Evolutionary conservation across 2,329 filamentous ascomycete genomes (phyloP), one percentile per base, ranked within the genome.

Genomic region (Rhynchosporium graminicola): DNA sequence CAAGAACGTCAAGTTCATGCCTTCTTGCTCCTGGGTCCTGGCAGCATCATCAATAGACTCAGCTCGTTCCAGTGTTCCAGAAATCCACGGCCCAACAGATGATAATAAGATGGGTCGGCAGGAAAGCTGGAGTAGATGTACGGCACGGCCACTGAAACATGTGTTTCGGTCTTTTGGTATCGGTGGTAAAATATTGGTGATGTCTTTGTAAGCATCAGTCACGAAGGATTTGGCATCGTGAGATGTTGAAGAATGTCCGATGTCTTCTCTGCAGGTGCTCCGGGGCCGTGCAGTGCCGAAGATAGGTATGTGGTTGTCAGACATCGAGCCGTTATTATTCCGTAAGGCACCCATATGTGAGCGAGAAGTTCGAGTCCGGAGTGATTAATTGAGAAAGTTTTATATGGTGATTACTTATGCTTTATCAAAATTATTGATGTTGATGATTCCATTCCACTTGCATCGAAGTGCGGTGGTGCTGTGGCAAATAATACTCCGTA

Each of bases 201-300:
- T 48, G 45, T n/a, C 31, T 43, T 50, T 10, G 45, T 45, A 26
- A 58, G 54, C 56, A 47, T 57, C 54, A 45, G 38, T 46, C 38
- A 45, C 54, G 40, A 43, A 40, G 26, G 20, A 46, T 33, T 28
- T 28, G 31, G 42, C 43, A 33, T 45, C 40, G 26, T 26, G 38
- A 45, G 52, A 56, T 45, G 31, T 13, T 48, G 46, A 28, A 48
- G 20, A n/a, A 20, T 48, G 38, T 28, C 20, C 20, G 20, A 20
- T 20, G 20, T 26, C 28, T 45, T 15, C 10, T 29, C 38, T 40
- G 43, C 29, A 45, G 38, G 38, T 33, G 28, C 54, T 46, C 40
- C 33, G 43, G 56, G 56, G 45, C 56, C 45, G 33, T 58, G 20
- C 56, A 58, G 36, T 58, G 56, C 56, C 56, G 56, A 58, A 50